Percentiles rank a stretch among this genome's conserved stretches.
These are phyloP conservation scores for Cercospora brassicicola DNA, from an alignment of 2,329 filamentous ascomycete species.

Conservation along the genomic window DNA sequence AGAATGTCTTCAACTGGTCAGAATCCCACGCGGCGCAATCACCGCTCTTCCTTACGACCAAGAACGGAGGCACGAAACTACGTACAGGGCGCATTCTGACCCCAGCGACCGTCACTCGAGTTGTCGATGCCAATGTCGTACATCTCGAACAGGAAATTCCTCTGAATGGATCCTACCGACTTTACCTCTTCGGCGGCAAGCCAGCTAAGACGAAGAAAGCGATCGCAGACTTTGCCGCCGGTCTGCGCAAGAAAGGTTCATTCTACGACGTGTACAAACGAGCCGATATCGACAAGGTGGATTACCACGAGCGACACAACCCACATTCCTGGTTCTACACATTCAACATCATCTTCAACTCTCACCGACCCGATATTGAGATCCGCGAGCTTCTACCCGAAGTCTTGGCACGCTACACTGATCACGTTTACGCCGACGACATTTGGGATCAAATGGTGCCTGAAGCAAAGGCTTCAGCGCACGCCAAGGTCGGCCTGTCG, in stretches of 20 bases:
- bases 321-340: constrained; percentile 83
- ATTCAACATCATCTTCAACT: constrained; percentile 72
- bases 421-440: constrained; percentile 86
- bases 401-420: constrained; percentile 70
- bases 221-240: constrained; percentile 66
- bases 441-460: constrained; percentile 70
- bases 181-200: constrained; percentile 81
- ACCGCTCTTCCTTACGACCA: constrained; percentile 63
- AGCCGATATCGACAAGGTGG: constrained; percentile 61
- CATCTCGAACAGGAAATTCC: constrained; percentile 89
- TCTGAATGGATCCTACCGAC: constrained; percentile 80
- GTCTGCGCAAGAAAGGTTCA: constrained; percentile 64
- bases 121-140: constrained; percentile 85
- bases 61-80: constrained; percentile 58
- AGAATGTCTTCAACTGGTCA: constrained; percentile 84
- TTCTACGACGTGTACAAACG: constrained; percentile 71
- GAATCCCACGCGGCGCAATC: constrained; percentile 69
- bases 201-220: constrained; percentile 61
- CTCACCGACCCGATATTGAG: constrained; percentile 67
- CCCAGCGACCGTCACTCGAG: constrained; percentile 78
- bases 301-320: constrained; percentile 78
- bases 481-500: constrained; percentile 82
- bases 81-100: constrained; percentile 73
- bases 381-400: constrained; percentile 69
- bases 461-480: constrained; percentile 69